Base-by-base conservation (phyloP, 2,329 filamentous ascomycete genomes). In the Claviceps purpurea region DNA sequence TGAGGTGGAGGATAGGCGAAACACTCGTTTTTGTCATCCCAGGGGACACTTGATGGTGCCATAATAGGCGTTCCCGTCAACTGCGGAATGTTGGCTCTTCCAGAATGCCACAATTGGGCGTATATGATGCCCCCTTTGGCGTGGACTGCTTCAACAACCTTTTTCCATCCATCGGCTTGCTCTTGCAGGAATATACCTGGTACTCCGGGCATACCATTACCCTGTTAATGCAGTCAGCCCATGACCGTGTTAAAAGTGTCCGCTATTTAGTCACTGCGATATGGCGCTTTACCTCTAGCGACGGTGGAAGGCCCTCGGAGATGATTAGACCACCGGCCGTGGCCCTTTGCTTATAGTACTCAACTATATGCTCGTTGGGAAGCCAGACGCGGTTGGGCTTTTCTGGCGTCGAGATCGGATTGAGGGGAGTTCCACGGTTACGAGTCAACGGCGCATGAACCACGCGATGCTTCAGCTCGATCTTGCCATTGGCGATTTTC, bases 61-160 rank as follows among this genome's bases (percentile, higher is more conserved):
- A 70, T 59, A 22, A 70, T 64, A 4, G 61, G 60, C 5, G 62
- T 62, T 4, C 70, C 72, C 0, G 66, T 65, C 38, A 65, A 53
- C 1, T 68, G 65, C 0, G 64, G 56, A 58, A 75, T 56, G 3
- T 68, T 69, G 22, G 61, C 62, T 0, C 70, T 68, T 0, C 70
- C 70, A 0, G 70, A 64, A 13, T 65, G 63, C 68, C 69, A 85
- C 0, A 86, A 69, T 63, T 86, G 83, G n/a, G 73, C 62, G 63
- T 75, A 84, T 55, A 84, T 79, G 59, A 71, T 76, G 41, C 71
- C 73, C 43, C 78, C 78, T 57, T 79, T 77, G 30, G 70, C 70
- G 64, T 86, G 83, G 1, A 86, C 80, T 1, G 74, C 77, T 47
- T 78, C 73, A 1, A 77, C 79, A 30, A 85, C 67, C 52, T 71